Conservation (phyloP, 2,329 filamentous ascomycete genomes). For the Chlorencoelia australis region DNA sequence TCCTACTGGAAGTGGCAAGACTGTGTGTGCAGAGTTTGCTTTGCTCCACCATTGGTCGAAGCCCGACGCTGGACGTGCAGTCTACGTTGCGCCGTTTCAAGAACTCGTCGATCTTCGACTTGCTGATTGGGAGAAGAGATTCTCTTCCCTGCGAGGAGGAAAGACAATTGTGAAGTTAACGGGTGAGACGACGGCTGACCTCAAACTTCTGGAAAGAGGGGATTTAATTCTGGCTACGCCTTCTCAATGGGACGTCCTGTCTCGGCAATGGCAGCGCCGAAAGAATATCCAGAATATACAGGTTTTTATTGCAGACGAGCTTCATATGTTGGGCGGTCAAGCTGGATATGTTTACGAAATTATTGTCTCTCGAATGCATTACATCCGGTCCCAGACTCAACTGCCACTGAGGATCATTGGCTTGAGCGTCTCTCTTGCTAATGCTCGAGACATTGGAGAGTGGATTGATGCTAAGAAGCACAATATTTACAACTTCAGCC, state of each 20-base stretch:
- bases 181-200: conserved; percentile 81
- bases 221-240: conserved; percentile 91
- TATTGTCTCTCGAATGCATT: conserved; percentile 95
- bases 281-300: conserved; percentile 90
- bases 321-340: conserved; percentile 83
- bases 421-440: conserved; percentile 82
- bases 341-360: conserved; percentile 90
- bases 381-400: conserved; percentile 82
- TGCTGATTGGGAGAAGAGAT: conserved; percentile 75
- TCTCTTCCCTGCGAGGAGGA: conserved; percentile 63
- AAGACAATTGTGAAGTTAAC: conserved; percentile 90
- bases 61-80: conserved; percentile 61
- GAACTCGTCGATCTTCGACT: conserved; percentile 76
- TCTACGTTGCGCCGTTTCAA: conserved; percentile 92
- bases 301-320: conserved; percentile 87
- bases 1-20: conserved; percentile 94
- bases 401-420: conserved; percentile 79
- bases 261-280: conserved; percentile 88
- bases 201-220: conserved; percentile 77
- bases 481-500: conserved; percentile 97
- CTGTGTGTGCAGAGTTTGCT: conserved; percentile 90
- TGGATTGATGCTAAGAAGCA: conserved; percentile 98
- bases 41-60: conserved; percentile 80
- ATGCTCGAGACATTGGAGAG: conserved; percentile 87
- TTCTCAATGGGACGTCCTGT: conserved; percentile 90